Conservation (phyloP, 768 basidiomycete species). For the Scleroderma bovista region DNA sequence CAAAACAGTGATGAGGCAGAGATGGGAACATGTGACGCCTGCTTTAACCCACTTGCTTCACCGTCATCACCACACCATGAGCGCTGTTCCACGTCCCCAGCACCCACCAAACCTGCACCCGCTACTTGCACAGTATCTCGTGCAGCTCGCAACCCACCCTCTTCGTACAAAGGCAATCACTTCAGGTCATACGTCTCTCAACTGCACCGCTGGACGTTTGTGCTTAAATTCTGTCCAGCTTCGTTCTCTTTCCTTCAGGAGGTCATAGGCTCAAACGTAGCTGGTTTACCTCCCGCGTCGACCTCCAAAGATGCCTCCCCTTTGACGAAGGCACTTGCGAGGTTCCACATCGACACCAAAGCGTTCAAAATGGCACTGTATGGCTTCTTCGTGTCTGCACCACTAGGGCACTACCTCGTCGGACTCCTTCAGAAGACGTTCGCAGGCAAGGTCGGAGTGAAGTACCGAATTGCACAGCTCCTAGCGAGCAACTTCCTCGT, state of each 20-base stretch:
- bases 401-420: slow-evolving; percentile 70
- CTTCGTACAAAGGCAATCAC: slow-evolving; percentile 79
- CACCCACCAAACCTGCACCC: slow-evolving; percentile 29
- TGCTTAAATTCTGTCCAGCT: slow-evolving; percentile 26
- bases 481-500: slow-evolving; percentile 71
- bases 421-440: slow-evolving; percentile 71
- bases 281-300: slow-evolving; percentile 49
- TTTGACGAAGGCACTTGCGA: slow-evolving; percentile 47
- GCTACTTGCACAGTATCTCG: slow-evolving; percentile 65
- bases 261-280: slow-evolving; percentile 69
- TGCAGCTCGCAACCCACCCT: slow-evolving; percentile 61
- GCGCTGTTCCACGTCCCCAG: slow-evolving; percentile 13
- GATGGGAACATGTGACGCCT: not conserved
- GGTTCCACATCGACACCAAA: slow-evolving; percentile 56
- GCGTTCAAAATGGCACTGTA: slow-evolving; percentile 83
- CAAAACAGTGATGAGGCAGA: not conserved
- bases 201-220: not conserved
- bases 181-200: slow-evolving; percentile 38
- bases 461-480: slow-evolving; percentile 65
- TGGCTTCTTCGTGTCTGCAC: slow-evolving; percentile 80
- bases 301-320: slow-evolving; percentile 51
- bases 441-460: slow-evolving; percentile 60
- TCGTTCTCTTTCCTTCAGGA: slow-evolving; percentile 70
- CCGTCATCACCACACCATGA: slow-evolving; percentile 33
- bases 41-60: not conserved